These are phyloP conservation scores for Mortierella sp. DNA, from an alignment of 371 early-diverging fungal species.

Conservation along the genomic window DNA sequence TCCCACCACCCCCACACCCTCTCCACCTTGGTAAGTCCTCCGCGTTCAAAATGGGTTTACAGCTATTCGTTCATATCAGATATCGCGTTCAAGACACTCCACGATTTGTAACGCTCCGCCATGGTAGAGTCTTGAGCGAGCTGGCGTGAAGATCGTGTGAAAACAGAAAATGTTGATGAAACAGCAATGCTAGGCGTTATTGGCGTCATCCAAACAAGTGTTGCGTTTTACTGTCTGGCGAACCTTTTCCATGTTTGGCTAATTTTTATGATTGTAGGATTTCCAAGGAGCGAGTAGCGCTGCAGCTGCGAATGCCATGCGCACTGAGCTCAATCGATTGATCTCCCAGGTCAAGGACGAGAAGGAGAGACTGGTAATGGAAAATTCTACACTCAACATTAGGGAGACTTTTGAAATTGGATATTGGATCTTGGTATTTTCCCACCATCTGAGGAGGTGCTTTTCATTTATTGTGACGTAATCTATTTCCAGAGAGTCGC, in stretches of 20 bases:
- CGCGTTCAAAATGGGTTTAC: background rate
- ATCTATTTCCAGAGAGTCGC: background rate
- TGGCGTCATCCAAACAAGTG: no score
- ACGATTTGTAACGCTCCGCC: background rate
- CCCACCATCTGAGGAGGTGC: no score
- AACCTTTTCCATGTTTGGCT: background rate
- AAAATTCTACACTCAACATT: background rate
- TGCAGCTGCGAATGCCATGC: slow-evolving; percentile 77
- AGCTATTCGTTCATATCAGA: background rate
- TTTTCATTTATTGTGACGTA: no score
- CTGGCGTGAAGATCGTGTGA: background rate
- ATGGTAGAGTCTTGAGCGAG: background rate
- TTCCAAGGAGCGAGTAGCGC: slow-evolving; percentile 77
- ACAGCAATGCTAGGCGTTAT: no score
- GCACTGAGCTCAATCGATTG: slow-evolving; percentile 68
- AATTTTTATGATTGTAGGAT: slow-evolving; percentile 54
- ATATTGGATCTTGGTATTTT: no score
- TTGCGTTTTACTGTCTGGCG: background rate
- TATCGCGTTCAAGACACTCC: background rate
- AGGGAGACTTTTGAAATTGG: background rate
- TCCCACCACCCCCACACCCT: slow-evolving; percentile 69
- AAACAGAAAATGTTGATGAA: background rate
- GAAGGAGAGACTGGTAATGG: slow-evolving; percentile 68
- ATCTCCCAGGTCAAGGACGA: slow-evolving; percentile 64
- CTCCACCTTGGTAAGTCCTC: slow-evolving; percentile 65